These are phyloP conservation scores for Rhizophora apiculata DNA, from an alignment of 345 rosid genomes.

Conservation along the genomic window DNA sequence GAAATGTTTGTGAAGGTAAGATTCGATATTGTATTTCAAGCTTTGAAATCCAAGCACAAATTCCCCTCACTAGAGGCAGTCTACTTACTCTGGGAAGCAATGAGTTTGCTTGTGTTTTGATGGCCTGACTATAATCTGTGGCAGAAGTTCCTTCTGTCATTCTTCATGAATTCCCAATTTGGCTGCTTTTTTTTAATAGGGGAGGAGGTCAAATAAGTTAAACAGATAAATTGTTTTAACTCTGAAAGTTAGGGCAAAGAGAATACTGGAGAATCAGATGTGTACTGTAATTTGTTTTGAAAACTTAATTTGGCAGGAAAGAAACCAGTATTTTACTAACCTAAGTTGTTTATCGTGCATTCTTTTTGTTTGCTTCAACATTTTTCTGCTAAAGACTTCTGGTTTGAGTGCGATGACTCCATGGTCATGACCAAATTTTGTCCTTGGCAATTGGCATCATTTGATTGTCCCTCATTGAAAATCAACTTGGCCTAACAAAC, in stretches of 20 bases:
- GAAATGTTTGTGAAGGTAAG: conserved; percentile 56
- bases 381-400: background rate
- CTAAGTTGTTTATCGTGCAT: background rate
- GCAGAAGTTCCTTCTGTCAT: too few relatives aligned
- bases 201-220: too few relatives aligned
- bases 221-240: too few relatives aligned
- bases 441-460: background rate
- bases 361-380: background rate
- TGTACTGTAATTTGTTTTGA: background rate
- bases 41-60: too few relatives aligned
- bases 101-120: too few relatives aligned
- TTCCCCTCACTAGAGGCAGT: too few relatives aligned
- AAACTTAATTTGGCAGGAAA: background rate
- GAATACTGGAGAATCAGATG: background rate
- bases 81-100: too few relatives aligned
- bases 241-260: too few relatives aligned
- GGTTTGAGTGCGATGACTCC: background rate
- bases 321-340: background rate
- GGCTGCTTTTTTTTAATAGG: too few relatives aligned
- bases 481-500: background rate
- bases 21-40: conserved; percentile 1
- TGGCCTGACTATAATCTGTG: too few relatives aligned
- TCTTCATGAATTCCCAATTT: too few relatives aligned
- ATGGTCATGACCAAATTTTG: background rate
- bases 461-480: background rate